Evolutionary conservation across 2,329 filamentous ascomycete species (phyloP).

Genomic region (Alternaria ventricosa): DNA sequence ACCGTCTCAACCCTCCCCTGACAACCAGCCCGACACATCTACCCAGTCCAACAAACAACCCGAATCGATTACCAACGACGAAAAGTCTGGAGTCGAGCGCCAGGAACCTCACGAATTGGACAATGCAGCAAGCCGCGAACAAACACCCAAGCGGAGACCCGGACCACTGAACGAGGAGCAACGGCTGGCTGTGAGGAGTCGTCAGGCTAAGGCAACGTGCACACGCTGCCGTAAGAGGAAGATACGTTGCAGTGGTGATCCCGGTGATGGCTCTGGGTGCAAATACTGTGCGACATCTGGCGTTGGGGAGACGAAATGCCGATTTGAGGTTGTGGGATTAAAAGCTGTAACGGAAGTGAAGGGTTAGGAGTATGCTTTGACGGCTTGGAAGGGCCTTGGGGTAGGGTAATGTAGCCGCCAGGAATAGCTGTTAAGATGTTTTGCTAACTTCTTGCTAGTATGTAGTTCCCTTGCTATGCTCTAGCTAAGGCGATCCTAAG

Average conservation of each 20-base stretch:
- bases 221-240: slow-evolving; percentile 89
- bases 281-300: slow-evolving; percentile 68
- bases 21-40: neutral
- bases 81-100: neutral
- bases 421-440: neutral
- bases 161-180: neutral
- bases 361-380: neutral
- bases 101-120: neutral
- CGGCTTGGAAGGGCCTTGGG: neutral
- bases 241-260: slow-evolving; percentile 91
- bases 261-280: slow-evolving; percentile 76
- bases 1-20: neutral
- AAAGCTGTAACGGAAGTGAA: neutral
- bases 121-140: neutral
- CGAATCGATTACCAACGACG: neutral
- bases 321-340: neutral
- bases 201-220: slow-evolving; percentile 59
- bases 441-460: neutral
- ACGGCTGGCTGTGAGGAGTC: neutral
- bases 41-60: neutral
- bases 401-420: neutral
- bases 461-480: neutral
- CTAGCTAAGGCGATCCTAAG: neutral
- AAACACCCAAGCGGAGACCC: neutral
- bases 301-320: neutral